These are phyloP conservation scores for Backusella luteola DNA, from an alignment of 192 early-diverging fungal species.

Conservation along the genomic window DNA sequence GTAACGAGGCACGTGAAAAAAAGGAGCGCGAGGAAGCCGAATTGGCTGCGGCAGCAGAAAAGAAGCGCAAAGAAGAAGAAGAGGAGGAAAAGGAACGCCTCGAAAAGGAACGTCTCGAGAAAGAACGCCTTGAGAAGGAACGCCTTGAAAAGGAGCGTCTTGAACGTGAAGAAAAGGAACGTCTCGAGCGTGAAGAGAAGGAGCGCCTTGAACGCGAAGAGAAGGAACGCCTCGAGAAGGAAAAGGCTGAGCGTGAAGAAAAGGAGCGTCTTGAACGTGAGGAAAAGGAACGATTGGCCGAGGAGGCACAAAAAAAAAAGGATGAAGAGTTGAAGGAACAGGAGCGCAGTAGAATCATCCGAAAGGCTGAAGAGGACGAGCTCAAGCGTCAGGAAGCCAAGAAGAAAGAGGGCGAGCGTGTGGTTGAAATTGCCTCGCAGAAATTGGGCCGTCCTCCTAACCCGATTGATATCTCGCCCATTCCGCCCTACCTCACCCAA, in stretches of 20 bases:
- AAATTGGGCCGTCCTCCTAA: slow-evolving; percentile 21
- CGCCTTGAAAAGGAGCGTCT: slow-evolving; percentile 16
- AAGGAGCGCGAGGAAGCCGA: slow-evolving; percentile 47
- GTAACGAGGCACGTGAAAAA: slow-evolving; percentile 37
- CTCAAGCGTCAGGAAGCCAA: not conserved
- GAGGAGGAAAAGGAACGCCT: slow-evolving; percentile 21
- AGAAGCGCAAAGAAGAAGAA: slow-evolving; percentile 25
- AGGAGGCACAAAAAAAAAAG: not conserved
- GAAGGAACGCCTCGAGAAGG: not conserved
- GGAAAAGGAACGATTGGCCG: not conserved
- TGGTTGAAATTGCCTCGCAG: slow-evolving; percentile 17
- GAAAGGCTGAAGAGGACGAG: slow-evolving; percentile 25
- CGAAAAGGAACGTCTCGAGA: slow-evolving; percentile 18
- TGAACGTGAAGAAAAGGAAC: not conserved
- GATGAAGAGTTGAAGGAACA: not conserved
- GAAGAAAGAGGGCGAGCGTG: not conserved
- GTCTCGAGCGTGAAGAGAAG: not conserved
- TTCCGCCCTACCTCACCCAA: slow-evolving; percentile 39
- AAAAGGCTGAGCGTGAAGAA: not conserved
- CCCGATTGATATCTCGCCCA: slow-evolving; percentile 14
- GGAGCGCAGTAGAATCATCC: not conserved
- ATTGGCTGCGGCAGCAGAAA: slow-evolving; percentile 24
- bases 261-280: slow-evolving; percentile 14
- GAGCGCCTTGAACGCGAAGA: not conserved
- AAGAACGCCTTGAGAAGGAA: slow-evolving; percentile 16